Evolutionary conservation across 495 filamentous ascomycete genomes (phyloP).

Genomic region (Hypoxylon fuscum): DNA sequence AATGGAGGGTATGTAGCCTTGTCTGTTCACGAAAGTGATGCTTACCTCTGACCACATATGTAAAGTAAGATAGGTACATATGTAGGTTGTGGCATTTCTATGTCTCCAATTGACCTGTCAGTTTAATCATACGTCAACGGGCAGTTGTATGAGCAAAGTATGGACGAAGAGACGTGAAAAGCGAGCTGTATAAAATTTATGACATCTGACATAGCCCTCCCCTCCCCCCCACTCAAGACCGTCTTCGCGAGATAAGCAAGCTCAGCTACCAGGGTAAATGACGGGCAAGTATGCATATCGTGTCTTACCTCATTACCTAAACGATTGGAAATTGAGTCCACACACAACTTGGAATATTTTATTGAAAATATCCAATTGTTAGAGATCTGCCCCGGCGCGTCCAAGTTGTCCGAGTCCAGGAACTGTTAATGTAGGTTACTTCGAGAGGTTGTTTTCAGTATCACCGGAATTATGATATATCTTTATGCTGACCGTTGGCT

Average conservation of each 20-base stretch:
- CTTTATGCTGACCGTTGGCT: slow-evolving; percentile 52
- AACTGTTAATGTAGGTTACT: no score
- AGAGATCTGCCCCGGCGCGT: no score
- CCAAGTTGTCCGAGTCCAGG: neutral
- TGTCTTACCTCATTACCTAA: neutral
- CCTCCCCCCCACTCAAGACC: neutral
- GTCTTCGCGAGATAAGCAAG: neutral
- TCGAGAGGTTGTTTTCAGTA: no score
- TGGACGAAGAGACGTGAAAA: slow-evolving; percentile 2
- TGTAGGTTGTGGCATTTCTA: neutral
- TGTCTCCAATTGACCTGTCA: slow-evolving; percentile 29
- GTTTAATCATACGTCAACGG: slow-evolving; percentile 9
- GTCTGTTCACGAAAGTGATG: slow-evolving; percentile 30
- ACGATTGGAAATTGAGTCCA: no score
- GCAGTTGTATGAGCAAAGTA: slow-evolving; percentile 10
- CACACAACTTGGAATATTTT: neutral
- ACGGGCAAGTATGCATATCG: neutral
- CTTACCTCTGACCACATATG: slow-evolving; percentile 16
- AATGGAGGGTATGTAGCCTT: slow-evolving; percentile 24
- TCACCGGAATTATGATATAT: no score
- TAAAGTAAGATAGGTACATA: neutral
- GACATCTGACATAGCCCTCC: slow-evolving; percentile 27
- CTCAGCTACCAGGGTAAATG: neutral
- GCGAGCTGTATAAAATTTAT: slow-evolving; percentile 13
- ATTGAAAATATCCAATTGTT: neutral